These are phyloP conservation scores for Jasminum sambac DNA, from an alignment of 257 asterid species.

Conservation along the genomic window DNA sequence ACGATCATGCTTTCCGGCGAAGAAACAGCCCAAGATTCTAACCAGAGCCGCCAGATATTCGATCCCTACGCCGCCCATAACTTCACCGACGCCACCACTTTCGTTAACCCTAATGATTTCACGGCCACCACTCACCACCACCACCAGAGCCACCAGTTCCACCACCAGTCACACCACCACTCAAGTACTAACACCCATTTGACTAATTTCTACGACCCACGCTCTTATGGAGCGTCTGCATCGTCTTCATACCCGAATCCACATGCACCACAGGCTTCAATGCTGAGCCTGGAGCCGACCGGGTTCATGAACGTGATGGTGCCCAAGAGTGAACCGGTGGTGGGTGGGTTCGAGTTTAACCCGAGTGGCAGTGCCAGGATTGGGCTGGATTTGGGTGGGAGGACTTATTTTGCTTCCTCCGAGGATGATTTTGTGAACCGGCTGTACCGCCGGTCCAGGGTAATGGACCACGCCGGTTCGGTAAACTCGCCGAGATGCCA, in stretches of 20 bases:
- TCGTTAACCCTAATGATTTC: slow-evolving; percentile 54
- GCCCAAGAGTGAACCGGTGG: slow-evolving; percentile 76
- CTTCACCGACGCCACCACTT: slow-evolving; percentile 9
- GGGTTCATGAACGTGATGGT: slow-evolving; percentile 50
- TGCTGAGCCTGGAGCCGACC: slow-evolving; percentile 62
- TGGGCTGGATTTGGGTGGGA: slow-evolving; percentile 82
- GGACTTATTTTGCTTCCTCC: slow-evolving; percentile 87
- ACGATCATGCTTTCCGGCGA: slow-evolving; percentile 64
- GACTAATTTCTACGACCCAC: slow-evolving; percentile 46
- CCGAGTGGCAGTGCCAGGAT: slow-evolving; percentile 46
- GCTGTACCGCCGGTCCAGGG: slow-evolving; percentile 87
- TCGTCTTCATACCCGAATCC: slow-evolving; percentile 29
- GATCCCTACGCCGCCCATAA: slow-evolving; percentile 13
- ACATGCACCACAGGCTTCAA: slow-evolving; percentile 37
- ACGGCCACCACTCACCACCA: slow-evolving; percentile 17
- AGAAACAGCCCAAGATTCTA: slow-evolving; percentile 47
- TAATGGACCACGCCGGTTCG: slow-evolving; percentile 68
- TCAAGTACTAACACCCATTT: slow-evolving; percentile 30
- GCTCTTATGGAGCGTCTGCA: slow-evolving; percentile 40
- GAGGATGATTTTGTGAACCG: slow-evolving; percentile 97
- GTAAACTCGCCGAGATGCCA: slow-evolving; percentile 78
- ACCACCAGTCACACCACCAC: slow-evolving; percentile 36
- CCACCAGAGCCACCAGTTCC: slow-evolving; percentile 32
- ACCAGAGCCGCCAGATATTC: slow-evolving; percentile 33
- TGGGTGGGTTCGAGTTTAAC: slow-evolving; percentile 41